These are phyloP conservation scores for Ophiostoma sp. DNA, from an alignment of 2,329 filamentous ascomycete genomes.

Conservation along the genomic window DNA sequence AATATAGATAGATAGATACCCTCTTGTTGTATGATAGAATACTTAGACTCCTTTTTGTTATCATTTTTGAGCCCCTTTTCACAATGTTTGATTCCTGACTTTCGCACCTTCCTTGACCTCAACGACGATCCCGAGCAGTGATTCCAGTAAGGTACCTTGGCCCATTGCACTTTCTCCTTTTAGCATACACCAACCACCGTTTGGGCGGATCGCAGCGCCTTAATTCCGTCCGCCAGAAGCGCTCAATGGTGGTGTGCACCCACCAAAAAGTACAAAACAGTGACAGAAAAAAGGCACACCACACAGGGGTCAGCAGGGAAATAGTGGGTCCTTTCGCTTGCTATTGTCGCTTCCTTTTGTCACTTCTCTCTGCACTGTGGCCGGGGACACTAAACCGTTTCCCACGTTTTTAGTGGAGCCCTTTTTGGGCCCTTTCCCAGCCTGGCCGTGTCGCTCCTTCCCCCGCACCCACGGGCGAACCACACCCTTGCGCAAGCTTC, in stretches of 20 bases:
- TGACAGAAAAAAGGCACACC: not conserved
- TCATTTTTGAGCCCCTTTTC: not conserved
- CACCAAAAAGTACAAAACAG: not conserved
- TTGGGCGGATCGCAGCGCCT: not conserved
- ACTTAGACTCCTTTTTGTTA: not conserved
- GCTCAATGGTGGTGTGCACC: not conserved
- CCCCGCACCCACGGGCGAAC: conserved; percentile 20
- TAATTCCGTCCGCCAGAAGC: conserved; percentile 8
- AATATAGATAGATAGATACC: not conserved
- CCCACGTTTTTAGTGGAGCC: conserved; percentile 24
- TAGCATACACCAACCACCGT: not conserved
- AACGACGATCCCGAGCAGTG: not conserved
- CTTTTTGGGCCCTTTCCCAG: conserved; percentile 14
- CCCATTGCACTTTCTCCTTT: not conserved
- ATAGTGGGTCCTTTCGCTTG: not conserved
- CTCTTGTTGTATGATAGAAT: not conserved
- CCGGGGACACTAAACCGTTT: conserved; percentile 19
- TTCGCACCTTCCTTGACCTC: not conserved
- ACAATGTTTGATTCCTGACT: too few relatives aligned
- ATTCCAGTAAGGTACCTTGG: not conserved
- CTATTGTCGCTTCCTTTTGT: not conserved
- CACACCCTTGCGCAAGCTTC: not conserved
- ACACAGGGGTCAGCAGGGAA: conserved; percentile 1
- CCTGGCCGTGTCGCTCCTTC: conserved; percentile 6
- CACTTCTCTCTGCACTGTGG: conserved; percentile 3